Conservation (phyloP, 352 stramenopile species). For the Phytophthora europaea region DNA sequence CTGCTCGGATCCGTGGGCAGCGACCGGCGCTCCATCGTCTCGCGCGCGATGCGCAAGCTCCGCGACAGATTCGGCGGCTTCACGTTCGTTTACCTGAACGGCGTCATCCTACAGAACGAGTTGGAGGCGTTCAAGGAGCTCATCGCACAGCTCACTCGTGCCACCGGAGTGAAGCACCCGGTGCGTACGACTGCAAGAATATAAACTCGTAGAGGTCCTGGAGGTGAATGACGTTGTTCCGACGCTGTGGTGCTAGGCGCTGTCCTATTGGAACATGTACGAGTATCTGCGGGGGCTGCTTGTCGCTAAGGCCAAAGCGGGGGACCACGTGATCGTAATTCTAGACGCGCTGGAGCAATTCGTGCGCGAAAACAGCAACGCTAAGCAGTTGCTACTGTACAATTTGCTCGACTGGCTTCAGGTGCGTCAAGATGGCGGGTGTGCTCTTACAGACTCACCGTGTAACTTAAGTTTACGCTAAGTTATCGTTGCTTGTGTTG, state of each 20-base stretch:
- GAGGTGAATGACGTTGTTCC: not conserved
- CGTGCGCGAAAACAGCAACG: constrained; percentile 60
- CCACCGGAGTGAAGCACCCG: constrained; percentile 69
- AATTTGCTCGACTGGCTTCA: constrained; percentile 89
- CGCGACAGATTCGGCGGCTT: constrained; percentile 50
- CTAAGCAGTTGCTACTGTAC: constrained; percentile 88
- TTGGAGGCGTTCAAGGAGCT: constrained; percentile 90
- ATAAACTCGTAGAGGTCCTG: not conserved
- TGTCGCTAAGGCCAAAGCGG: constrained; percentile 51
- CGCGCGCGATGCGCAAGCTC: constrained; percentile 61
- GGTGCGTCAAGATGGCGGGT: constrained; percentile 33
- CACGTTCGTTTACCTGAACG: constrained; percentile 80
- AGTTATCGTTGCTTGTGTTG: not conserved
- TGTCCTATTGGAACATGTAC: constrained; percentile 91
- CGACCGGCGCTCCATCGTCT: constrained; percentile 62
- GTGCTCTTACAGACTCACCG: not conserved
- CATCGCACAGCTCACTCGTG: constrained; percentile 66
- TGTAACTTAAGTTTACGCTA: not conserved
- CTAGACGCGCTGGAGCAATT: constrained; percentile 86
- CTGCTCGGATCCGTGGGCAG: constrained; percentile 70
- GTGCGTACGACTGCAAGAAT: constrained; percentile 28
- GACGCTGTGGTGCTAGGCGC: constrained; percentile 28
- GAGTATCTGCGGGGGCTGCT: constrained; percentile 80
- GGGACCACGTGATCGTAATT: constrained; percentile 74
- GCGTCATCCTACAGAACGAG: constrained; percentile 83